These are phyloP conservation scores for Macroventuria anomochaeta DNA, from an alignment of 2,329 filamentous ascomycete genomes.

Conservation along the genomic window DNA sequence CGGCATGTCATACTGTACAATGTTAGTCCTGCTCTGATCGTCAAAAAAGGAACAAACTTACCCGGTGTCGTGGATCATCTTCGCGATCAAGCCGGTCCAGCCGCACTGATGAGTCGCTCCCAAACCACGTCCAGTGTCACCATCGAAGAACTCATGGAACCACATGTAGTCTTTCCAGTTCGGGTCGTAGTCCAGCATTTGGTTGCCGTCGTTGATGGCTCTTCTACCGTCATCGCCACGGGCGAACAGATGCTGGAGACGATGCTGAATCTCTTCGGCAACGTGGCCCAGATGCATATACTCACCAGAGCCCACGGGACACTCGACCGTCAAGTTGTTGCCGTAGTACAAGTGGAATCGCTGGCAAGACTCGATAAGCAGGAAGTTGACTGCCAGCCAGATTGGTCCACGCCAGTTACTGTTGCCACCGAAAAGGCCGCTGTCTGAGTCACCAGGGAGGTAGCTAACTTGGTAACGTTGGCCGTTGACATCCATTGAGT, in stretches of 20 bases:
- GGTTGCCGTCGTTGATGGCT: slow-evolving; percentile 84
- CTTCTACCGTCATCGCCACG: slow-evolving; percentile 83
- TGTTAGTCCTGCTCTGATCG: slow-evolving; percentile 50
- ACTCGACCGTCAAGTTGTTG: slow-evolving; percentile 85
- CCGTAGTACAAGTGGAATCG: slow-evolving; percentile 97
- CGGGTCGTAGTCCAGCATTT: slow-evolving; percentile 87
- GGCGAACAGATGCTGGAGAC: slow-evolving; percentile 88
- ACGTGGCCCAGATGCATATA: slow-evolving; percentile 96
- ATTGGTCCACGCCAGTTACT: slow-evolving; percentile 96
- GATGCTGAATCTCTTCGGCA: slow-evolving; percentile 92
- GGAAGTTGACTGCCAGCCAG: slow-evolving; percentile 95
- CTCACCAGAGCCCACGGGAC: slow-evolving; percentile 89
- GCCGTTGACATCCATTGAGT: slow-evolving; percentile 94
- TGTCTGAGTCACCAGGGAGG: slow-evolving; percentile 94
- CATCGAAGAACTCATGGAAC: slow-evolving; percentile 98
- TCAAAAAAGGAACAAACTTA: slow-evolving; percentile 56
- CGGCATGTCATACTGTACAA: slow-evolving; percentile 37
- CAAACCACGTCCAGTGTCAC: slow-evolving; percentile 84
- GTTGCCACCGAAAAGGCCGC: slow-evolving; percentile 92
- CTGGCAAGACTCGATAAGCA: slow-evolving; percentile 92
- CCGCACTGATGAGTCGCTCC: slow-evolving; percentile 94
- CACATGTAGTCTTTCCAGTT: slow-evolving; percentile 93
- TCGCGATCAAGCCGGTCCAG: slow-evolving; percentile 94
- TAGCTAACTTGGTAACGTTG: slow-evolving; percentile 88
- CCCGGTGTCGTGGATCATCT: slow-evolving; percentile 98